These are phyloP conservation scores for Chrysosphaeria jannelii DNA, from an alignment of 2,329 filamentous ascomycete genomes.

Conservation along the genomic window DNA sequence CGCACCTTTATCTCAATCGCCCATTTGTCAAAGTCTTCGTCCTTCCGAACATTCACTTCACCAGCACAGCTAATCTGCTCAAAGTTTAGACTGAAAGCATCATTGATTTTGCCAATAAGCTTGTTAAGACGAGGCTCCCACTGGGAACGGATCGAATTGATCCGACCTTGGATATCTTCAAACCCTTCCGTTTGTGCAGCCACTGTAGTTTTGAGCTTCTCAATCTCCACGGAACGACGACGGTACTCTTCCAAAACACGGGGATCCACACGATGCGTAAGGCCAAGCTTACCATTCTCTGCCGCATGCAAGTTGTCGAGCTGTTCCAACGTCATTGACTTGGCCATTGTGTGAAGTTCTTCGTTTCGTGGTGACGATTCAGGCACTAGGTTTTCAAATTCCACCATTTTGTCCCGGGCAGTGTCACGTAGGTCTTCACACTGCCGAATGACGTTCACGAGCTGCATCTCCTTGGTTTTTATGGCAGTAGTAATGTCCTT, in stretches of 20 bases:
- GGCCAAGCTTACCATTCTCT: slow-evolving; percentile 43
- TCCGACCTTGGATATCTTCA: slow-evolving; percentile 21
- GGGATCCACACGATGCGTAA: slow-evolving; percentile 51
- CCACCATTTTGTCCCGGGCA: slow-evolving; percentile 8
- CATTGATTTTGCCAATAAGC: slow-evolving; percentile 54
- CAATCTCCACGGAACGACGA: slow-evolving; percentile 37
- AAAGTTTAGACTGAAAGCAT: slow-evolving; percentile 81
- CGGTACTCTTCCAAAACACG: slow-evolving; percentile 52
- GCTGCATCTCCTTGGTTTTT: no score
- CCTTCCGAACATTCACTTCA: slow-evolving; percentile 66
- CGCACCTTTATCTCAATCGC: slow-evolving; percentile 81
- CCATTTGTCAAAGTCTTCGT: slow-evolving; percentile 88
- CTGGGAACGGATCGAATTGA: slow-evolving; percentile 30
- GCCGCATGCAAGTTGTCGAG: slow-evolving; percentile 47
- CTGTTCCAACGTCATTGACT: slow-evolving; percentile 24
- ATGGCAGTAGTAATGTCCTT: no score
- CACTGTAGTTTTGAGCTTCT: slow-evolving; percentile 25
- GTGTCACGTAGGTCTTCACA: no score
- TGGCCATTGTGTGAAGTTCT: slow-evolving; percentile 14
- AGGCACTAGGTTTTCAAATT: no score
- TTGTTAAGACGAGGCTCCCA: slow-evolving; percentile 70
- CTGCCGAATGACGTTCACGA: slow-evolving; percentile 14
- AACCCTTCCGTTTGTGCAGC: slow-evolving; percentile 23
- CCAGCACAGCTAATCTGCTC: slow-evolving; percentile 81
- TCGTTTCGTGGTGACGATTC: slow-evolving; percentile 10